Base-by-base conservation (phyloP, 192 early-diverging fungal genomes). In the Mortierella alpina region DNA sequence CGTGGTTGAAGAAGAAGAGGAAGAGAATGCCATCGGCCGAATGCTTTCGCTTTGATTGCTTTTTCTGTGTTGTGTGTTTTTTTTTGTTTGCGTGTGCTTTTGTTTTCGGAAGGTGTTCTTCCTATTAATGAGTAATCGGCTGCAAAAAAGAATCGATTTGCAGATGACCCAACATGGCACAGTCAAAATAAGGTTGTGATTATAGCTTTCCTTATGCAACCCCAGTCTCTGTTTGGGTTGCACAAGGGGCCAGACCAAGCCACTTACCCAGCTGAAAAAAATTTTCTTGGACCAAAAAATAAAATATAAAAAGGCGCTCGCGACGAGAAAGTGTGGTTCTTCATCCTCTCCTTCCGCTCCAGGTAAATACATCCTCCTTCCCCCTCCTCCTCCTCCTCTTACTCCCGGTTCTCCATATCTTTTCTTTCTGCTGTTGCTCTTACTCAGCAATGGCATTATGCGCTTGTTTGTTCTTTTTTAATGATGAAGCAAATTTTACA, bases 401-500 rank as follows among this genome's bases (percentile, higher is more conserved):
- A 17, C 53, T 66, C 65, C n/a, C n/a, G n/a, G n/a, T n/a, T n/a
- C n/a, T n/a, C n/a, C n/a, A n/a, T n/a, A n/a, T 13, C 63, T 40
- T 31, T 5, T 10, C 17, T 23, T 6, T 31, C 6, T 17, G 44
- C 3, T 41, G 31, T 5, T 45, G 20, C 50, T 22, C n/a, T 11
- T 17, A 22, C 23, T 53, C 54, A 12, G 10, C 50, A 10, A 31
- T 31, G 31, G 31, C 31, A 31, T 31, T 31, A 3, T 31, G 31
- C 31, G 31, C 31, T 31, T 31, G 31, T 31, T 31, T 31, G 31
- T 31, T 44, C 6, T 61, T 14, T 53, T 74, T 22, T 56, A 50
- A 67, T 75, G 73, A 75, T 75, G 73, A 75, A 75, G 73, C 73
- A 75, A 75, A 75, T 75, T 75, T 75, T 75, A 75, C 73, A 75